Evolutionary conservation across 192 early-diverging fungal genomes (phyloP), one percentile per base, ranked within the genome.

Genomic region (Coemansia sp.): DNA sequence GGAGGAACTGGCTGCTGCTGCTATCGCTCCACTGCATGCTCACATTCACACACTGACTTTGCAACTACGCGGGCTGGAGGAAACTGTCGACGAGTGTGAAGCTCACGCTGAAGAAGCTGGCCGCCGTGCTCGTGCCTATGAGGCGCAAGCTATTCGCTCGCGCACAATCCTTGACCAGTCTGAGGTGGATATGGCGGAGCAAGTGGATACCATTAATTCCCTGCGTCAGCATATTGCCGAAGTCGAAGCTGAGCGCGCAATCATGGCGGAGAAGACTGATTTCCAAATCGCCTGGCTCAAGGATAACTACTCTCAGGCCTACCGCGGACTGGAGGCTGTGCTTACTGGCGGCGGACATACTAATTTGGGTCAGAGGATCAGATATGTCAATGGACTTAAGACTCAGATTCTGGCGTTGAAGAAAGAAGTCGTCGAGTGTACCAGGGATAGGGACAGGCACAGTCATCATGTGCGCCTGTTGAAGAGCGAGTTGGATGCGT

Each of bases 281-380:
- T 85, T 79, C 72, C 83, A 85, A 68, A 80, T 77, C 68, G 64
- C 58, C 34, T 85, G 83, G 83, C 78, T 85, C 27, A 80, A 79
- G 69, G 78, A 80, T 9, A 80, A 85, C 67, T 76, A 80, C 69
- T 64, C 78, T 12, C 69, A 70, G 40, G 83, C 78, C 1, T 85
- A 80, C 49, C 68, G 68, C 8, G 83, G 80, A 11, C 60, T 85
- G 33, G 78, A 85, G 40, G 41, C 20, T 6, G 69, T 76, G 24
- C 71, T 85, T 22, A 31, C 10, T 62, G 72, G 69, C 29, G 71
- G 72, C 41, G 78, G 78, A 16, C 83, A 85, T 44, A 67, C 57
- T 0, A 85, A 80, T 53, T 55, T 85, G 66, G 62, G 66, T n/a
- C 83, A 85, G 75, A 69, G 78, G 4, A 85, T 85, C 40, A 62